phyloP scores from a whole-genome alignment of 306 rosid genomes.

The Glycine latifolia region DNA sequence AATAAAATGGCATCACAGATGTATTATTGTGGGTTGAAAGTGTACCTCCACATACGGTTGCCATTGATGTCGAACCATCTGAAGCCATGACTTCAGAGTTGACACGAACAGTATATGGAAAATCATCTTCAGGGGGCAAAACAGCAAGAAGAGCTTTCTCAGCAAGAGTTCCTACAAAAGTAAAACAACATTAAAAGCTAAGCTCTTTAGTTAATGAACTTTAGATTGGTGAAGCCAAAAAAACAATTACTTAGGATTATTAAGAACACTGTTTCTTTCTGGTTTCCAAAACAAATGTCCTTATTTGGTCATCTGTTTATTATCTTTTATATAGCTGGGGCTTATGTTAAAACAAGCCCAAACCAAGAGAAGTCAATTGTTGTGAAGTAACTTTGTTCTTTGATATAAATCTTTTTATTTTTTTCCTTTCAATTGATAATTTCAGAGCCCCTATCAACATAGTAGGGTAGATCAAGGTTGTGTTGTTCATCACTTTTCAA shows the following conservation, averaged over 20 bases:
- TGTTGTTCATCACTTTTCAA: not conserved
- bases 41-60: conserved; percentile 97
- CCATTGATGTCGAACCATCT: conserved; percentile 99
- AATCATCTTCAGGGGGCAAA: conserved; percentile 86
- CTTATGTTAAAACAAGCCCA: not conserved
- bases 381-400: conserved; percentile 17
- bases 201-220: conserved; percentile 6
- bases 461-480: not conserved
- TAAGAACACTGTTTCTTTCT: not conserved
- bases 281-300: not conserved
- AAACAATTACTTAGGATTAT: conserved; percentile 3
- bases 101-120: conserved; percentile 87
- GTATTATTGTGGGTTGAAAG: conserved; percentile 8
- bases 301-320: not conserved
- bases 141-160: conserved; percentile 98
- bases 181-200: conserved; percentile 36
- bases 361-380: conserved; percentile 20
- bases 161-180: conserved; percentile 84
- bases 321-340: conserved; percentile 8
- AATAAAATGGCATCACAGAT: conserved; percentile 17
- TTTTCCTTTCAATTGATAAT: not conserved
- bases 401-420: not conserved
- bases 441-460: conserved; percentile 3
- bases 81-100: conserved; percentile 98
- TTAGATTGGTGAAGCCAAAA: conserved; percentile 15